Conservation (phyloP, 1,139 yeast species). For the Pneumocystis wakefieldiae region DNA sequence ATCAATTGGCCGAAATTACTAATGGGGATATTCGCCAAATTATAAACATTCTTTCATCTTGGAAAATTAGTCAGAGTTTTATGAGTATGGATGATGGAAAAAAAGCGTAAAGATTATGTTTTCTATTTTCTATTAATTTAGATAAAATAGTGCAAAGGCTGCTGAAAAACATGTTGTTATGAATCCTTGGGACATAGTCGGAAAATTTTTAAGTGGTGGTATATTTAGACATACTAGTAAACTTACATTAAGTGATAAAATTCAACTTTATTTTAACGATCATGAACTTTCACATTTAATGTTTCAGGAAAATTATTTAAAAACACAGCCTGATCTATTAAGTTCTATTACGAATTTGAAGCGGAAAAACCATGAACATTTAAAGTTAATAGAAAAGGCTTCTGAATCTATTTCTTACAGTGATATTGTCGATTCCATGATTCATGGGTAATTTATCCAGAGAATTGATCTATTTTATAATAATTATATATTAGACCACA, state of each 20-base stretch:
- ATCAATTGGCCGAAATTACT: slow-evolving; percentile 72
- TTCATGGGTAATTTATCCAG: slow-evolving; percentile 37
- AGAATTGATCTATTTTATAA: background rate
- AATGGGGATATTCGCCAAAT: slow-evolving; percentile 89
- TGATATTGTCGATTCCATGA: slow-evolving; percentile 63
- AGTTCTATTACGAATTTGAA: slow-evolving; percentile 6
- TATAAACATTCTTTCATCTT: slow-evolving; percentile 75
- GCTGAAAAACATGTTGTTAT: slow-evolving; percentile 88
- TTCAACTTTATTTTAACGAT: slow-evolving; percentile 84
- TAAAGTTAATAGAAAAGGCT: slow-evolving; percentile 57
- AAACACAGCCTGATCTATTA: slow-evolving; percentile 31
- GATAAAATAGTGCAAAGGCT: slow-evolving; percentile 41
- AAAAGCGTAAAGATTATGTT: slow-evolving; percentile 11
- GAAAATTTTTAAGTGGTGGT: slow-evolving; percentile 49
- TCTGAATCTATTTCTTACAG: slow-evolving; percentile 74
- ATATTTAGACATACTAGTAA: slow-evolving; percentile 39
- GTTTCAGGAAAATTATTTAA: slow-evolving; percentile 86
- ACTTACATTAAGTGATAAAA: slow-evolving; percentile 60
- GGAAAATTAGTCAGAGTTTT: slow-evolving; percentile 50
- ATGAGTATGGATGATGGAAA: slow-evolving; percentile 40
- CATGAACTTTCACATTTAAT: slow-evolving; percentile 88
- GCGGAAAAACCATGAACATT: slow-evolving; percentile 11
- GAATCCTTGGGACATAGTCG: slow-evolving; percentile 83
- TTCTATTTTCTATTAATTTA: background rate
- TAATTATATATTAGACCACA: slow-evolving; percentile 35